Evolutionary conservation across 2,329 filamentous ascomycete species (phyloP).

Genomic region (Xylariaceae sp.): DNA sequence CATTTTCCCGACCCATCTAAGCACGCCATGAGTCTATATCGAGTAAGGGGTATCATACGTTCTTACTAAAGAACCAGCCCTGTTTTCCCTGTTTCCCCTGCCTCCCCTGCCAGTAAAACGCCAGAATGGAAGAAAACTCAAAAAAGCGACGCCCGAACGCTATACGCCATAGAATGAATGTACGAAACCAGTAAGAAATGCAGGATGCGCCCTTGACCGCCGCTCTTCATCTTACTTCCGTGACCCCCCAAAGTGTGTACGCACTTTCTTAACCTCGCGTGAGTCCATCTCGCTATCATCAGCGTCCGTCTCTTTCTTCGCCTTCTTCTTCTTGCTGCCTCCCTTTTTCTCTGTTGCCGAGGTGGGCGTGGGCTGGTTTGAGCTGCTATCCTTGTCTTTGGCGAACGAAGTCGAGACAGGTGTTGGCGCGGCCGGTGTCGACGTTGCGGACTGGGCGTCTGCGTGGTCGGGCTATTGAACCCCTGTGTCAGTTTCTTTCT

Average conservation of each 20-base stretch:
- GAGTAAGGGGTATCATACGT: slow-evolving; percentile 23
- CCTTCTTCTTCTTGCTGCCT: slow-evolving; percentile 57
- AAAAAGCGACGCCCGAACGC: neutral
- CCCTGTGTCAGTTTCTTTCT: neutral
- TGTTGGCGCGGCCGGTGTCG: slow-evolving; percentile 59
- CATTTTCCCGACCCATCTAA: neutral
- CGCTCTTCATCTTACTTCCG: slow-evolving; percentile 50
- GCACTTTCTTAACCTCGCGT: slow-evolving; percentile 59
- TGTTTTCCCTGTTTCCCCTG: neutral
- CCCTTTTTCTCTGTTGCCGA: slow-evolving; percentile 55
- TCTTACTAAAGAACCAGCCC: slow-evolving; percentile 7
- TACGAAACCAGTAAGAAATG: neutral
- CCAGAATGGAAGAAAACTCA: neutral
- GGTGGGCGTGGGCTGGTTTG: slow-evolving; percentile 62
- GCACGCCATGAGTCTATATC: slow-evolving; percentile 5
- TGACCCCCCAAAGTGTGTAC: slow-evolving; percentile 64
- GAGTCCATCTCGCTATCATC: slow-evolving; percentile 67
- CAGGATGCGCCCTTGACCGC: neutral
- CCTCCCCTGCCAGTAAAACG: neutral
- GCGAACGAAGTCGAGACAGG: slow-evolving; percentile 61
- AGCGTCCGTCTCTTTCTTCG: slow-evolving; percentile 53
- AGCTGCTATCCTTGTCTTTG: slow-evolving; percentile 49
- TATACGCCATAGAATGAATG: slow-evolving; percentile 3
- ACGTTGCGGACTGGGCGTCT: slow-evolving; percentile 51
- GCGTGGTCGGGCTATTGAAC: slow-evolving; percentile 47